Evolutionary conservation across 2,329 filamentous ascomycete species (phyloP).

Genomic region (Talaromyces sp.): DNA sequence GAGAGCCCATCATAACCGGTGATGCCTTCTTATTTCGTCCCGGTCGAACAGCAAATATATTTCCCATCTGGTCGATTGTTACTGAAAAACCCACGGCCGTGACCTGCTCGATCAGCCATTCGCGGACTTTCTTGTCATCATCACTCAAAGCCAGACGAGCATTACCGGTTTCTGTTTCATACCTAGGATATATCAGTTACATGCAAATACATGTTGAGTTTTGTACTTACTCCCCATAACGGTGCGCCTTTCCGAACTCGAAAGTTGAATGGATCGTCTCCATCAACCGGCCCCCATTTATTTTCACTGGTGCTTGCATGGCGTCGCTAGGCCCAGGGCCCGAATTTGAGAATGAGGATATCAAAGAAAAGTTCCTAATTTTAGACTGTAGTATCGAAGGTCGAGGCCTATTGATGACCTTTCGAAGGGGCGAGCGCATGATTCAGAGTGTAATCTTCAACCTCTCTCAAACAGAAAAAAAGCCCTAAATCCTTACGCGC

Average conservation of each 20-base stretch:
- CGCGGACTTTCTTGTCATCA: conserved; percentile 67
- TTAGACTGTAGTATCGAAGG: not conserved
- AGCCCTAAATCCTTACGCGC: not conserved
- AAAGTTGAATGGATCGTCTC: conserved; percentile 5
- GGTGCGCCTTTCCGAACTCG: conserved; percentile 10
- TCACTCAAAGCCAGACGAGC: conserved; percentile 69
- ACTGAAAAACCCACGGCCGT: conserved; percentile 64
- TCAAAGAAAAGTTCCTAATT: not conserved
- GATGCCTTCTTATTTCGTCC: not conserved
- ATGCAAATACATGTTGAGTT: not conserved
- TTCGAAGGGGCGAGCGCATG: not conserved
- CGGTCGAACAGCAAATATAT: conserved; percentile 14
- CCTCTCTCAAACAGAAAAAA: not conserved
- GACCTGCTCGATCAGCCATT: conserved; percentile 71
- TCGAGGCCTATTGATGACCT: not conserved
- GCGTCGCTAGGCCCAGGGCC: not conserved
- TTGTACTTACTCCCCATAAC: not conserved
- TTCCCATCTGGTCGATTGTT: conserved; percentile 64
- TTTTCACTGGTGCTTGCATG: not conserved
- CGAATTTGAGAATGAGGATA: not conserved
- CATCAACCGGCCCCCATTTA: not conserved
- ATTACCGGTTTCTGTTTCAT: conserved; percentile 63
- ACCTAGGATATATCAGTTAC: not conserved
- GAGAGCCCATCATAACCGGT: conserved; percentile 25
- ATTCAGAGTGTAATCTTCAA: not conserved